A percentile compares a stretch with the other conserved stretches of the same genome.
Conservation (phyloP, 192 early-diverging fungal genomes). For the Obelidium mucronatum region DNA sequence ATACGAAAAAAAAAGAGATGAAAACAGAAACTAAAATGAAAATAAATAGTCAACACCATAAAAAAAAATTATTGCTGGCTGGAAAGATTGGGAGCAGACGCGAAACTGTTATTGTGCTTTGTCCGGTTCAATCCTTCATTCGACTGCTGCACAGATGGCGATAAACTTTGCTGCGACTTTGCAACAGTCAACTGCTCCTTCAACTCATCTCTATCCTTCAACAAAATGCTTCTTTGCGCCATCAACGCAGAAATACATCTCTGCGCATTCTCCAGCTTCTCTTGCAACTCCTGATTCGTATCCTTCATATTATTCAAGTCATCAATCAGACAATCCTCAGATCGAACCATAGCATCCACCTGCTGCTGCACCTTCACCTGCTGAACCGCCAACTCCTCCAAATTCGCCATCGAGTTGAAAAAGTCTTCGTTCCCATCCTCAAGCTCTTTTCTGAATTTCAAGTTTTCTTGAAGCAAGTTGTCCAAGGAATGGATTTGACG, state of each 20-base stretch:
- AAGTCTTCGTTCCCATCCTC: neutral
- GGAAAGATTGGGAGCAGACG: conserved; percentile 21
- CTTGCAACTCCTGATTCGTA: conserved; percentile 23
- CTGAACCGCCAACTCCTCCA: conserved; percentile 14
- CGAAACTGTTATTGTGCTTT: conserved; percentile 34
- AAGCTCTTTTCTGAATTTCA: neutral
- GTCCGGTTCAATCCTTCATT: neutral
- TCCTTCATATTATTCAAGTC: conserved; percentile 24
- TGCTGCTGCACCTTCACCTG: conserved; percentile 7
- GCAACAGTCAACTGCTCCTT: conserved; percentile 4
- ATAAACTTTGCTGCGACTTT: conserved; percentile 8
- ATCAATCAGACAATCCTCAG: conserved; percentile 35
- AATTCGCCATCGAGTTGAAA: conserved; percentile 1
- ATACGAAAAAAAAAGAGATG: too few relatives aligned
- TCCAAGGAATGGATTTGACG: conserved; percentile 30
- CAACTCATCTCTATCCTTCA: conserved; percentile 32
- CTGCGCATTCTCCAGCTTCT: conserved; percentile 24
- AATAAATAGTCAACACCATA: neutral
- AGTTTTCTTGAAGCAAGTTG: conserved; percentile 15
- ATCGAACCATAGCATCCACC: conserved; percentile 19
- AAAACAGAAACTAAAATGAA: neutral
- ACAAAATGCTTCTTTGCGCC: conserved; percentile 33
- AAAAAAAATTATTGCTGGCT: neutral
- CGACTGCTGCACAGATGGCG: conserved; percentile 1
- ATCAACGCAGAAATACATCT: conserved; percentile 24